Evolutionary conservation across 2,329 filamentous ascomycete species (phyloP).

Genomic region (Ascochyta koolunga): DNA sequence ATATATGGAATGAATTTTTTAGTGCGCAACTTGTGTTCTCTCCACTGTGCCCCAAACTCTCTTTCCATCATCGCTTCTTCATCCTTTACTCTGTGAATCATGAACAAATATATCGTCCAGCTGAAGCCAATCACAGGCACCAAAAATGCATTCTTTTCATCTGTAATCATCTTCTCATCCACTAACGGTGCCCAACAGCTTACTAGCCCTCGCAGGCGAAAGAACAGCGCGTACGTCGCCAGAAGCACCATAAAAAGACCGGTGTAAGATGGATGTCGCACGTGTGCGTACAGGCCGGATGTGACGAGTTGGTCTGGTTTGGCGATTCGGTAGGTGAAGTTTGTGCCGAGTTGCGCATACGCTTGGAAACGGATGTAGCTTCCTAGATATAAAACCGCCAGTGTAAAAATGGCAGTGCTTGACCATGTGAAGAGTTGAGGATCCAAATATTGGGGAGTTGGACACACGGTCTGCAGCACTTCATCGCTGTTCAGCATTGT

Average conservation of each 20-base stretch:
- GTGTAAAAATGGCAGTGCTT: not conserved
- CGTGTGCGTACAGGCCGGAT: slow-evolving; percentile 55
- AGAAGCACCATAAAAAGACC: slow-evolving; percentile 49
- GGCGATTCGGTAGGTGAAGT: slow-evolving; percentile 61
- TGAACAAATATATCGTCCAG: slow-evolving; percentile 6
- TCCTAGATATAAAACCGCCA: slow-evolving; percentile 10
- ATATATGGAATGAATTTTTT: slow-evolving; percentile 55
- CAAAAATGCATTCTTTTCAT: slow-evolving; percentile 44
- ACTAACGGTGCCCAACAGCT: slow-evolving; percentile 31
- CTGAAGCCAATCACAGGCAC: slow-evolving; percentile 6
- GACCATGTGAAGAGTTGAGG: slow-evolving; percentile 13
- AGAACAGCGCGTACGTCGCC: slow-evolving; percentile 12
- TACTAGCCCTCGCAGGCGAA: slow-evolving; percentile 15
- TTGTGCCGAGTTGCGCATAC: slow-evolving; percentile 55
- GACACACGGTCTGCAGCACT: slow-evolving; percentile 5
- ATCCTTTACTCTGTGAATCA: slow-evolving; percentile 16
- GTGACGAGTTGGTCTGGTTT: slow-evolving; percentile 56
- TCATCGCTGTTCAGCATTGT: not conserved
- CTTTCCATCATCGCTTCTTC: slow-evolving; percentile 56
- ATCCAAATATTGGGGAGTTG: slow-evolving; percentile 12
- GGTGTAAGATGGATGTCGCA: slow-evolving; percentile 62
- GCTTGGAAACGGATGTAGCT: slow-evolving; percentile 45
- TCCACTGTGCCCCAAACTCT: slow-evolving; percentile 58
- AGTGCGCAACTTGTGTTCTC: slow-evolving; percentile 56
- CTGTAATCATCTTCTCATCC: slow-evolving; percentile 46